Percentiles rank a stretch among this genome's conserved stretches.
phyloP scores from a whole-genome alignment of 441 rosid species.

The Croton setiger region DNA sequence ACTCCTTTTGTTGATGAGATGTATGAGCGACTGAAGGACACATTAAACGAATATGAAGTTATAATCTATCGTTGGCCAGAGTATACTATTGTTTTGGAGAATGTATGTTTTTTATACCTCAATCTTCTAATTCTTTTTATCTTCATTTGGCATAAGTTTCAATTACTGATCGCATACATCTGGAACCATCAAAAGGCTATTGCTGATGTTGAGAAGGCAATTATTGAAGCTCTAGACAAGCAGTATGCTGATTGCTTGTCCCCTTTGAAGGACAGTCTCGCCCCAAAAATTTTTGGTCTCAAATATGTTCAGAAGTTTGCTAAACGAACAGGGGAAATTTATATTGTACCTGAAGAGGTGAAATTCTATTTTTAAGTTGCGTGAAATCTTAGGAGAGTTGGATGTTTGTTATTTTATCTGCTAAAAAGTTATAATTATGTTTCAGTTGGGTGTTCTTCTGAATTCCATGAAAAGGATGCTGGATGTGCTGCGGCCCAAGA shows the following conservation, averaged over 20 bases:
- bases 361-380: conserved; percentile 13
- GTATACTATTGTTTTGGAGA: conserved; percentile 63
- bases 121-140: neutral
- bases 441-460: conserved; percentile 76
- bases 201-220: conserved; percentile 81
- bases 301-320: conserved; percentile 87
- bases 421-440: conserved; percentile 11
- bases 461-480: conserved; percentile 90
- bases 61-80: conserved; percentile 90
- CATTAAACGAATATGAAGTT: conserved; percentile 67
- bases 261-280: conserved; percentile 66
- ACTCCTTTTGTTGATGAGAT: conserved; percentile 88
- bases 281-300: conserved; percentile 67
- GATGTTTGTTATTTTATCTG: neutral
- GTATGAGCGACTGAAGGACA: conserved; percentile 59
- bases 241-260: conserved; percentile 77
- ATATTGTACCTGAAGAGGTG: conserved; percentile 81
- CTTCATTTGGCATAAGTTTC: neutral
- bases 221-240: conserved; percentile 70
- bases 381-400: conserved; percentile 5
- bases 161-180: conserved; percentile 8
- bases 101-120: conserved; percentile 40
- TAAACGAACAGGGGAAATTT: conserved; percentile 61
- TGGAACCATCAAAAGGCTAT: conserved; percentile 48
- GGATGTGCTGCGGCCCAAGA: conserved; percentile 57